Base-by-base conservation (phyloP, 2,329 filamentous ascomycete genomes). In the Cordyceps javanica region DNA sequence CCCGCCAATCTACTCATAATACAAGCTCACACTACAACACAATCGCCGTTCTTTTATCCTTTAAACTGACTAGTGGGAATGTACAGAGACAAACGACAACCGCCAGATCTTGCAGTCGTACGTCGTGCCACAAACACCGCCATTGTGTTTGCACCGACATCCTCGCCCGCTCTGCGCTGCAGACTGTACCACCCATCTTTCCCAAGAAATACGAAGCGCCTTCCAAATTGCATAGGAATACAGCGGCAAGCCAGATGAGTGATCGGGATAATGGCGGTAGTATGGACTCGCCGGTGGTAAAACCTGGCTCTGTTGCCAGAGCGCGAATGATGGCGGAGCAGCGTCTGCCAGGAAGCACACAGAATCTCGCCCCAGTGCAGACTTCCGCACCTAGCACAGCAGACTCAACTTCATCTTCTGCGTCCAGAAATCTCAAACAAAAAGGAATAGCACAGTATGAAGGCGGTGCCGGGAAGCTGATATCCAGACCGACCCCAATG, bases 401-500 rank as follows among this genome's bases (percentile, higher is more conserved):
- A 41, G 51, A 39, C 21, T 49, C 41, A 28, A 25, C 57, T 11
- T 55, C 60, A 9, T 58, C 57, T 44, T 30, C 55, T 23, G 55
- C 50, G 41, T 36, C 55, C 16, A 55, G 59, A 59, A 57, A 42
- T 34, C 5, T 23, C 19, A 57, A 51, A 28, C 62, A 26, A 64
- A 62, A 44, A 28, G 26, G 36, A 8, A 50, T 57, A 26, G 11
- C 54, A 30, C 44, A 44, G 39, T 54, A 57, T 8, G 55, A 57
- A 26, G 46, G 56, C 16, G 49, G 42, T 5, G 25, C 42, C 44
- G 72, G 71, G 16, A 67, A 76, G 48, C 70, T 77, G 48, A 85
- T 86, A 65, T 78, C 80, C 41, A 75, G 78, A 67, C 82, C 79
- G 28, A 74, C 70, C 5, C 80, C 75, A 50, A 72, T 77, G 51